Evolutionary conservation across 441 rosid genomes (phyloP), one percentile per base, ranked within the genome.

Genomic region (Croton laevigatus): DNA sequence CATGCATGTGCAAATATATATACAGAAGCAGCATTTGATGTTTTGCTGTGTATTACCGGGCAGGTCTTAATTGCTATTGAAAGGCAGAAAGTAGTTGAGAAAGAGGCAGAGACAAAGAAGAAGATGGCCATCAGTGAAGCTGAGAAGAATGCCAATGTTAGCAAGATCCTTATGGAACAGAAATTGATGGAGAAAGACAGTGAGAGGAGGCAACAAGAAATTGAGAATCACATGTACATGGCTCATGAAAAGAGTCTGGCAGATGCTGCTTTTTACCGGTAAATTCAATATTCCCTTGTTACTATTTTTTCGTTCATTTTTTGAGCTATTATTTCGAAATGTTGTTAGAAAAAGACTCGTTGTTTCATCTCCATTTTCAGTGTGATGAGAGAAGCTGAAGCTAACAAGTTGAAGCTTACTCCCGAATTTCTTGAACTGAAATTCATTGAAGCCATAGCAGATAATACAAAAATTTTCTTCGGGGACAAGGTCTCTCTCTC

Each of bases 101-200:
- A 89, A 84, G 98, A 89, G 73, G 89, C 96, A 58, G 94, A 93
- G 85, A 91, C 94, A 14, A 65, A 32, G 23, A 91, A 89, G 76
- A 94, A 89, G 82, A 88, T 89, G 89, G 96, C 97, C 48, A 84
- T 89, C 65, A 91, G 94, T 76, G 97, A 88, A 81, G 97, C 97
- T 23, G 91, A 94, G 81, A 93, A 91, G 81, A 82, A 84, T 34
- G 90, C 96, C 66, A 84, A 81, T 52, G 96, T 91, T 38, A 89
- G 98, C 84, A 89, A 72, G 85, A 94, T 94, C 62, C 79, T 81
- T 34, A 89, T 94, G 98, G 89, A 87, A 51, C 98, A 87, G 75
- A 89, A 87, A 84, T 66, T 88, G 81, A 89, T 80, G 81, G 96
- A 93, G 87, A 94, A 88, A 79, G 94, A 89, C 73, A 85, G 93